Conservation (phyloP, 2,329 filamentous ascomycete genomes). For the Alternaria gansuensis region DNA sequence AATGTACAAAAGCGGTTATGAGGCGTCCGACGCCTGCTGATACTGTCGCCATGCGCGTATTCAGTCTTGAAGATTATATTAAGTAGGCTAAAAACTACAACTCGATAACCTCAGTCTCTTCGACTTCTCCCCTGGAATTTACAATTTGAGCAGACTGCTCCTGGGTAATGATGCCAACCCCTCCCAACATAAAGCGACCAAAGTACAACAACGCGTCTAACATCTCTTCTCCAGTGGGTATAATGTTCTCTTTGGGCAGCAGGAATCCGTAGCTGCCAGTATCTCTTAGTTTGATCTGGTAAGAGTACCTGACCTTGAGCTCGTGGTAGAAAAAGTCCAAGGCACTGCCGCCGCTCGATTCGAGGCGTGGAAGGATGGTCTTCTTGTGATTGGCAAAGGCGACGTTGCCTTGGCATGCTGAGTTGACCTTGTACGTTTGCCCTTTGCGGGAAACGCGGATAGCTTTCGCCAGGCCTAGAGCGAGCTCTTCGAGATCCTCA, state of each 20-base stretch:
- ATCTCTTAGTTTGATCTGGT: conserved; percentile 93
- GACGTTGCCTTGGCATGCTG: conserved; percentile 85
- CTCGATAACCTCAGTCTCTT: conserved; percentile 14
- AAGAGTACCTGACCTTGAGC: conserved; percentile 81
- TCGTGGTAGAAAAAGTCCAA: conserved; percentile 97
- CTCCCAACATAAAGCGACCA: conserved; percentile 75
- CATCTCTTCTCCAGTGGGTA: conserved; percentile 88
- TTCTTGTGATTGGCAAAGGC: conserved; percentile 49
- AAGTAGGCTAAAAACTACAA: conserved; percentile 9
- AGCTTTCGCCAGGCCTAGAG: conserved; percentile 84
- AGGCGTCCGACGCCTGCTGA: background rate
- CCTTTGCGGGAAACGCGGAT: conserved; percentile 83
- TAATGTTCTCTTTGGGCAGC: conserved; percentile 83
- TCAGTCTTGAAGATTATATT: background rate
- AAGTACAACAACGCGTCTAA: conserved; percentile 85
- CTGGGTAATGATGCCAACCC: conserved; percentile 44
- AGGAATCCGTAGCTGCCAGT: conserved; percentile 95
- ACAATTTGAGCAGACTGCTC: background rate
- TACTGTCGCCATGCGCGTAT: conserved; percentile 1
- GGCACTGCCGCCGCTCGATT: conserved; percentile 81
- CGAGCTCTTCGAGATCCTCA: conserved; percentile 92
- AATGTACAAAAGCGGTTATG: conserved; percentile 1
- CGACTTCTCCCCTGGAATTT: background rate
- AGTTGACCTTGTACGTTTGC: conserved; percentile 71
- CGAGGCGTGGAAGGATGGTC: conserved; percentile 64